Base-by-base conservation (phyloP, 1,284 basidiomycete species). In the Limonomyces culmigenus region DNA sequence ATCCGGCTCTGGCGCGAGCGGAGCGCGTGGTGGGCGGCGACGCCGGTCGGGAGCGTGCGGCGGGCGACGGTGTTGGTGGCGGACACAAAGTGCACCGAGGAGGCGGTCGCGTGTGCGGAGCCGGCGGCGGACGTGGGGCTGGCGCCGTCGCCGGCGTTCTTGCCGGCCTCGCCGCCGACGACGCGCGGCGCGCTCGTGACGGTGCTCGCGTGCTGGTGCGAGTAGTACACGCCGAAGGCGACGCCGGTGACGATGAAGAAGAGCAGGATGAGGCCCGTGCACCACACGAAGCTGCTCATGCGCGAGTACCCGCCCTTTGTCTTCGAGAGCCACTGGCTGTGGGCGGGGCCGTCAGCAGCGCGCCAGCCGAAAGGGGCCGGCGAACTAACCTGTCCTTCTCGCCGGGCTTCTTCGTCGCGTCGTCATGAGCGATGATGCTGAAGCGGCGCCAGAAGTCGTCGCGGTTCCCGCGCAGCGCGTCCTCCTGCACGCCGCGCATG, bases 371-470 rank as follows among this genome's bases (percentile, higher is more conserved):
- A 8, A 34, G n/a, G n/a, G n/a, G n/a, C n/a, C n/a, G n/a, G n/a
- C n/a, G n/a, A n/a, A n/a, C n/a, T n/a, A n/a, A n/a, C n/a, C n/a
- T n/a, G n/a, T n/a, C n/a, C 23, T 27, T 32, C 30, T 32, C 30
- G 11, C 16, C 52, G 4, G 41, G 70, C 72, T 70, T 76, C 38
- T 65, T 58, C 46, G 69, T 72, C 47, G 64, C 57, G 43, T 79
- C 73, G 41, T 75, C 70, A 50, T 72, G 78, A 5, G 70, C 79
- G 42, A 86, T 70, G 62, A 85, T 83, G 42, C 76, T 81, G 54
- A 86, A 86, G 32, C 83, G 62, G 39, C 78, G 62, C 81, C 81
- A 86, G 55, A 86, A 86, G 46, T 84, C 75, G 46, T 86, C 80
- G 20, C 73, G 61, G 33, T 60, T 62, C 2, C 75, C 72, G 14